phyloP scores from a whole-genome alignment of 2,329 filamentous ascomycete genomes.

The Thielaviopsis euricoi region DNA sequence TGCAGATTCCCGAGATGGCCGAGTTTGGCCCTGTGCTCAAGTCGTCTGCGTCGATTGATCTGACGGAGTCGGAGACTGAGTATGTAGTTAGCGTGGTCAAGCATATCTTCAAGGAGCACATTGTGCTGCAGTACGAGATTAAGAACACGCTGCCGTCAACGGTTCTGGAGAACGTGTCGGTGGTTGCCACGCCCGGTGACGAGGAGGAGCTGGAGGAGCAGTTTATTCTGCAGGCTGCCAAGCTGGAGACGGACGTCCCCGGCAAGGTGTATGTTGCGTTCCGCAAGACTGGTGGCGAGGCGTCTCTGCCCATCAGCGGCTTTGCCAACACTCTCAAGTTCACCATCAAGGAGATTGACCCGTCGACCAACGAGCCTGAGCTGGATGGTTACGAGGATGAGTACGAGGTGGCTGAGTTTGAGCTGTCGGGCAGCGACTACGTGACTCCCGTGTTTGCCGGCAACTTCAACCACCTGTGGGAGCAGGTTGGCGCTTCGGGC shows the following conservation, averaged over 20 bases:
- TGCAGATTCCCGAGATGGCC: conserved; percentile 79
- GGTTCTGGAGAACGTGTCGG: conserved; percentile 74
- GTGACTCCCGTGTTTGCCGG: conserved; percentile 84
- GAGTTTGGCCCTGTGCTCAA: conserved; percentile 84
- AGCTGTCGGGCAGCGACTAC: conserved; percentile 83
- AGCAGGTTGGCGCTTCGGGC: conserved; percentile 74
- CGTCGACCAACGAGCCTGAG: conserved; percentile 81
- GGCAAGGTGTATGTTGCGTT: conserved; percentile 94
- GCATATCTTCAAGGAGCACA: conserved; percentile 93
- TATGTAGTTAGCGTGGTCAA: conserved; percentile 90
- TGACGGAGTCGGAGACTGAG: conserved; percentile 94
- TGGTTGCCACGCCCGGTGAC: conserved; percentile 63
- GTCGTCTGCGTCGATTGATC: conserved; percentile 68
- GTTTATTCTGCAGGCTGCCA: conserved; percentile 80
- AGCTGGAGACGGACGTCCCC: conserved; percentile 67
- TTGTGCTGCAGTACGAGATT: conserved; percentile 91
- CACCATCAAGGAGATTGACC: conserved; percentile 95
- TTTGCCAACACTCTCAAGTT: conserved; percentile 95
- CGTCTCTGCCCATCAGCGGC: conserved; percentile 58
- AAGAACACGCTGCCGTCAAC: conserved; percentile 93
- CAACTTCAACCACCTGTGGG: conserved; percentile 92
- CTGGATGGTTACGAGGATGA: conserved; percentile 91
- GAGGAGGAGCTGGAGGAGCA: conserved; percentile 78
- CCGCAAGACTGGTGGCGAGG: conserved; percentile 62
- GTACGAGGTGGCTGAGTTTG: conserved; percentile 89